phyloP scores from a whole-genome alignment of 129 eudicot species.

The Flaveria ramosissima region DNA sequence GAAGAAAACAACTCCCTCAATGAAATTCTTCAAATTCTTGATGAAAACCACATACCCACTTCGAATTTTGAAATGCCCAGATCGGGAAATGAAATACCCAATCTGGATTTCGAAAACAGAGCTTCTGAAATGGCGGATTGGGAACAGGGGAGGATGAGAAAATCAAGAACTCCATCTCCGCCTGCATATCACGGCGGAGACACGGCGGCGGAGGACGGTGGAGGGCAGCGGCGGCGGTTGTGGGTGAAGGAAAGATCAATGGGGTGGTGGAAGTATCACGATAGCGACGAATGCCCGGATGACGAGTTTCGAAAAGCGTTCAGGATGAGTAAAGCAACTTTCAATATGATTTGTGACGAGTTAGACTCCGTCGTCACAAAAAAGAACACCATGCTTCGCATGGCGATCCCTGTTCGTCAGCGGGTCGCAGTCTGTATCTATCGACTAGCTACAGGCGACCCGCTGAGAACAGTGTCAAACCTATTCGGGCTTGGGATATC shows the following conservation, averaged over 20 bases:
- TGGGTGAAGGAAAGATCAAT: slow-evolving; percentile 83
- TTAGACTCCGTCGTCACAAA: slow-evolving; percentile 50
- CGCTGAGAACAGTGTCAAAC: slow-evolving; percentile 61
- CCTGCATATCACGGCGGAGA: slow-evolving; percentile 9
- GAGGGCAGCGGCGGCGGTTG: slow-evolving; percentile 48
- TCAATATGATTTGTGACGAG: slow-evolving; percentile 36
- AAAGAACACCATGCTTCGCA: slow-evolving; percentile 65
- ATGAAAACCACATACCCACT: slow-evolving; percentile 6
- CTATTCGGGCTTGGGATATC: slow-evolving; percentile 74
- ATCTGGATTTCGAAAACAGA: neutral
- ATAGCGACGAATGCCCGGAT: slow-evolving; percentile 57
- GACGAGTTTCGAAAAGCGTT: slow-evolving; percentile 62
- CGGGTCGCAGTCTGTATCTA: slow-evolving; percentile 82
- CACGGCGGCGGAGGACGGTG: slow-evolving; percentile 7
- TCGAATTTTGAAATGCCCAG: neutral
- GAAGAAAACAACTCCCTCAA: neutral
- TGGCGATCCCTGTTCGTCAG: slow-evolving; percentile 75
- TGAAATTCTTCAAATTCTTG: slow-evolving; percentile 1
- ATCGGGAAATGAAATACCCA: neutral
- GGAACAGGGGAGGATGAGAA: slow-evolving; percentile 27
- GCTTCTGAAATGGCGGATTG: slow-evolving; percentile 19
- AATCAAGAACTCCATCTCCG: slow-evolving; percentile 20
- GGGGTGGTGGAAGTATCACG: slow-evolving; percentile 79
- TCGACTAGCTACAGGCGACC: slow-evolving; percentile 77
- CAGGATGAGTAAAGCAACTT: slow-evolving; percentile 63